Base-by-base conservation (phyloP, 23 red algal species). In the Gracilaria domingensis region DNA sequence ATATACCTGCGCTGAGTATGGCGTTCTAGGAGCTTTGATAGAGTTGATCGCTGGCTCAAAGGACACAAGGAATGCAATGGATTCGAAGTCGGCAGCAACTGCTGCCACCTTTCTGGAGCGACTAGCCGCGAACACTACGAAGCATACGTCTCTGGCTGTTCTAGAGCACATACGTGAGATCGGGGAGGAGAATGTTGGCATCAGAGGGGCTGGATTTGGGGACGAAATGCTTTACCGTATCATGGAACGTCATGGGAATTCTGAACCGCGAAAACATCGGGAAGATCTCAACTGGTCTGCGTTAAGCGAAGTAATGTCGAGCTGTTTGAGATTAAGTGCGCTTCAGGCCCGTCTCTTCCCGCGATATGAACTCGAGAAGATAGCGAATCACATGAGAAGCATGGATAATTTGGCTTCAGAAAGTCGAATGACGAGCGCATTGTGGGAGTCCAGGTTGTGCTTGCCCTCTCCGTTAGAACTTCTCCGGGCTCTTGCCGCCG, bases 91-190 rank as follows among this genome's bases (percentile, higher is more conserved):
- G 29, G 75, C 65, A 26, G 69, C 89, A 39, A 83, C 78, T 20
- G 89, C 89, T 65, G 89, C 89, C 25, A 84, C 65, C 60, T 83
- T 92, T 65, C 36, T 92, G 44, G 79, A 92, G 55, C 29, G 89
- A 65, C 33, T 92, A 39, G 76, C 89, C 11, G 57, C 79, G 9
- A 92, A 84, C 62, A 92, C 89, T 51, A 71, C 69, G n/a, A 39
- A 49, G 39, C 25, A 64, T 53, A 92, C 78, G 5, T 92, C 89
- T 21, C 3, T 83, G 7, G 89, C 89, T 55, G 89, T 92, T 38
- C 66, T 92, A 24, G 89, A 92, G 56, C 80, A 84, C 39, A 39
- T 92, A 13, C 54, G 67, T 77, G 47, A 76, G 25, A 75, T 92
- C 70, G 89, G 67, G 23, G 61, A 57, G 3, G 21, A 32, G 79